Conservation (phyloP, 306 rosid genomes). For the Ormosia semicastrata region DNA sequence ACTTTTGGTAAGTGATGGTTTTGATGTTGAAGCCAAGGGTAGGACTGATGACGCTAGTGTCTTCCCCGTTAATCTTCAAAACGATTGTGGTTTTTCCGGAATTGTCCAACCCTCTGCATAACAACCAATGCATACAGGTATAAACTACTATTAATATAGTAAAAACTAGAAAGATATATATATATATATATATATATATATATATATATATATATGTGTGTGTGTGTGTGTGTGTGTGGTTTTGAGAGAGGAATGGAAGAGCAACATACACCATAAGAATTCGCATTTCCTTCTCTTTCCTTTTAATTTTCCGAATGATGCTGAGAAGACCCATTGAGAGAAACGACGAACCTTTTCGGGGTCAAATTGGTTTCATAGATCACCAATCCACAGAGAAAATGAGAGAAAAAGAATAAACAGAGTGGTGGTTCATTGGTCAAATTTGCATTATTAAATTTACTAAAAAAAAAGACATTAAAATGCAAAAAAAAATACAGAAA, state of each 20-base stretch:
- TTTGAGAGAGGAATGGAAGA: not conserved
- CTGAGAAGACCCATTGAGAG: slow-evolving; percentile 79
- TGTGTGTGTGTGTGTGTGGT: no score
- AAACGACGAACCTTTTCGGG: no score
- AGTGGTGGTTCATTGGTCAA: no score
- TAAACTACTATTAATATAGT: not conserved
- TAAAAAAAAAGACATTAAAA: no score
- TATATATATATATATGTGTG: no score
- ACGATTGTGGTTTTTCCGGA: slow-evolving; percentile 95
- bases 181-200: no score
- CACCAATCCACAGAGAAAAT: no score
- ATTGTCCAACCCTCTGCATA: slow-evolving; percentile 82
- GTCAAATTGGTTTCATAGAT: no score
- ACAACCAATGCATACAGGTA: not conserved
- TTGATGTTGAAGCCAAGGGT: slow-evolving; percentile 97
- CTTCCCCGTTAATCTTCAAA: slow-evolving; percentile 88
- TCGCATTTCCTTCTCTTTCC: slow-evolving; percentile 92
- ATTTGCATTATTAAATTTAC: no score
- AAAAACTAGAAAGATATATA: not conserved
- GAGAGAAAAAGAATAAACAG: no score
- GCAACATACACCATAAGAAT: slow-evolving; percentile 86
- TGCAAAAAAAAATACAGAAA: no score
- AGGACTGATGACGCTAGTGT: slow-evolving; percentile 91
- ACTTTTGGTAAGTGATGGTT: slow-evolving; percentile 85
- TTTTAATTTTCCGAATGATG: slow-evolving; percentile 79